Base-by-base conservation (phyloP, 345 rosid genomes). In the Dipteronia sinensis region DNA sequence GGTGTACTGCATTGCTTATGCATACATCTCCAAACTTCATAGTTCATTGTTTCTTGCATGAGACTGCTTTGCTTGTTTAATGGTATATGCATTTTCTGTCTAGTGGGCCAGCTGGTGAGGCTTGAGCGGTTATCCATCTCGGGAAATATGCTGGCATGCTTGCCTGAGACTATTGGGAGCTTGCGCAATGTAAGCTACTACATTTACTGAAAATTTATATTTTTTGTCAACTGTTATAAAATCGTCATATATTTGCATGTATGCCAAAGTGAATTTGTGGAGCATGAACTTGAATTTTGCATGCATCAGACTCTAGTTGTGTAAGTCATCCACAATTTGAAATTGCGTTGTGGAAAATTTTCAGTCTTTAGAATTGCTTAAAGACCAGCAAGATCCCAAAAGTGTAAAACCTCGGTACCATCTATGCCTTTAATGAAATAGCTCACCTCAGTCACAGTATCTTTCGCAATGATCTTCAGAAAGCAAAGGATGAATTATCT, bases 91-190 rank as follows among this genome's bases (percentile, higher is more conserved):
- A 7, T 75, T 61, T 78, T 51, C 67, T 74, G 44, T 69, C 58
- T 82, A 95, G 99, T 95, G 93, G 98, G 99, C 76, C 97, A 95
- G 87, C 87, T 95, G 80, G 90, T 92, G 67, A 89, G 94, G 87
- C 97, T 95, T 84, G 99, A 95, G 76, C 87, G 75, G 63, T 75
- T 95, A 77, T 95, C 98, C 65, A 86, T 95, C 74, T 88, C 93
- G 19, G 89, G 90, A 82, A 95, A 95, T 76, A 71, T 87, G 89
- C 84, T 93, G 77, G 76, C 81, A 22, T 73, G 79, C 88, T 87
- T 95, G 89, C 99, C 98, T 6, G 93, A 92, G 67, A 93, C 99
- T 53, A 90, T 95, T 80, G 99, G 99, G 83, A 95, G 98, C 83
- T 80, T 95, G 83, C 98, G 94, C 78, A 92, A 90, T 86, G 98